Evolutionary conservation across 1,284 basidiomycete species (phyloP), one percentile per base, ranked within the genome.

Genomic region (Puccinia hordei): DNA sequence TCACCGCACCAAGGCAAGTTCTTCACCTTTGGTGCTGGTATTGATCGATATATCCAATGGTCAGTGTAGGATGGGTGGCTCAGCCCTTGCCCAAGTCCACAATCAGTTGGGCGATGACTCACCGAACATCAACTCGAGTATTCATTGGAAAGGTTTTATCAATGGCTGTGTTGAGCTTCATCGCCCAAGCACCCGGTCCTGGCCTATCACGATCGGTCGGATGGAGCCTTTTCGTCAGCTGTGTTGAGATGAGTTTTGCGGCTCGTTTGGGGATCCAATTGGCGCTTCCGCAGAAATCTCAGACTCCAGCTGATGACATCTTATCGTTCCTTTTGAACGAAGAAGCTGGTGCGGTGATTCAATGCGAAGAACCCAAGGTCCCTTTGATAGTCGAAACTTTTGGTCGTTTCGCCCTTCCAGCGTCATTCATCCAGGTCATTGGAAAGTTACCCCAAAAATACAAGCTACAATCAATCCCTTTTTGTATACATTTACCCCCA

Each of bases 161-260:
- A 85, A 87, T 71, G 93, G 90, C 9, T 92, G 91, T 82, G 91
- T 93, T 85, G 86, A 87, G 8, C 88, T 94, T 69, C 85, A 86
- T 80, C 87, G 87, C 89, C 90, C 6, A 89, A 87, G 0, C 85
- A 93, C 33, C 76, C 66, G 24, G 90, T 99, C 0, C 88, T 98
- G 55, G 95, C 97, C 0, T 99, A 99, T 86, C 97, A 99, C 86
- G 97, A 99, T 86, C 91, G 96, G 27, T 98, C 96, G 0, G 97
- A 99, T 84, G 97, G 97, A 79, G 96, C 65, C 87, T 99, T 49
- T 92, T 99, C 86, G 92, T 93, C 0, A 92, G 95, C 4, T 85
- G 98, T 44, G 91, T 89, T 22, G 97, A 99, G 87, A 99, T 99
- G 97, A 90, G 90, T 63, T 98, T 99, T 84, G 95, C 96, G 8